Conservation (phyloP, 2,329 filamentous ascomycete species). For the Hymenoscyphus fructigenus region DNA sequence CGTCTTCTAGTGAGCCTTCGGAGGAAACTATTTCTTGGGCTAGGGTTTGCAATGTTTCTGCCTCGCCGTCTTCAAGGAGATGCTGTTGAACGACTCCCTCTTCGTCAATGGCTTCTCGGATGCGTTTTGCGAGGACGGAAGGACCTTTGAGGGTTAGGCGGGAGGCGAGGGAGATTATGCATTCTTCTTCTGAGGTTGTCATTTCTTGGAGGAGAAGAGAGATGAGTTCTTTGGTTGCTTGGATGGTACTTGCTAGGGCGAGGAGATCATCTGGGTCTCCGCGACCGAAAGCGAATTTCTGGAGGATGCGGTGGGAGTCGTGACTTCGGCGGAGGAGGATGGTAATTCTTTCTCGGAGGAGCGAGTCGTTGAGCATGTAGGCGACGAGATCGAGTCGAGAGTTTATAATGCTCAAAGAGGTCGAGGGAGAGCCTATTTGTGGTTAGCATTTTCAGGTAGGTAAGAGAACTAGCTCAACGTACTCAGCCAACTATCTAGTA, state of each 20-base stretch:
- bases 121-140: constrained; percentile 65
- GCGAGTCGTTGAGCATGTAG: constrained; percentile 64
- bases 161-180: constrained; percentile 47
- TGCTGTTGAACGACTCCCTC: constrained; percentile 84
- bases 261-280: constrained; percentile 92
- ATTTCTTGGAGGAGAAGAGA: constrained; percentile 41
- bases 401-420: constrained; percentile 77
- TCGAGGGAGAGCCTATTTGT: constrained; percentile 72
- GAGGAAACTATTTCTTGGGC: constrained; percentile 69
- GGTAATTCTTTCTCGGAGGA: constrained; percentile 69
- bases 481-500: constrained; percentile 83
- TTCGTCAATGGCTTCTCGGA: constrained; percentile 83
- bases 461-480: constrained; percentile 30
- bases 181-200: constrained; percentile 29
- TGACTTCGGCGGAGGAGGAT: constrained; percentile 71
- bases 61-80: constrained; percentile 69
- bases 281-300: constrained; percentile 89
- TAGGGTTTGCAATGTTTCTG: constrained; percentile 67
- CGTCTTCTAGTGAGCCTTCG: constrained; percentile 61
- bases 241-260: constrained; percentile 77
- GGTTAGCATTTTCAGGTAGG: constrained; percentile 16
- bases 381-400: constrained; percentile 79
- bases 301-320: constrained; percentile 85
- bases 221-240: constrained; percentile 67
- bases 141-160: constrained; percentile 69